Evolutionary conservation across 768 basidiomycete genomes (phyloP), one percentile per base, ranked within the genome.

Genomic region (Termitomyces sp.): DNA sequence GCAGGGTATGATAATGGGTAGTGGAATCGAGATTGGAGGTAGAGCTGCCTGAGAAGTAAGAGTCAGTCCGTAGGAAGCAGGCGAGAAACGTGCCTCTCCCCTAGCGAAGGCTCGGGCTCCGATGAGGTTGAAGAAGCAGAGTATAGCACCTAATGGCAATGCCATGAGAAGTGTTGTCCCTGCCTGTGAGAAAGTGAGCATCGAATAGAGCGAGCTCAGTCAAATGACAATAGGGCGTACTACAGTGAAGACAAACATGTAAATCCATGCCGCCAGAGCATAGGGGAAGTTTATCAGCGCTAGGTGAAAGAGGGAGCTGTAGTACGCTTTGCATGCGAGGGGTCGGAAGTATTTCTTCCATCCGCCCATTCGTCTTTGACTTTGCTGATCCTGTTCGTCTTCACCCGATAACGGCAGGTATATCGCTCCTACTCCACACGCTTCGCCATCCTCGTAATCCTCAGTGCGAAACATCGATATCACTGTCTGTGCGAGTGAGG

Each of bases 151-250:
- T 17, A 93, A 71, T 1, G 90, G 90, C 4, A 92, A 77, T 0
- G 87, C 85, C 64, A 92, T 77, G n/a, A 93, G 79, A 14, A 90
- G 77, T 0, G 86, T 89, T 25, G 90, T 92, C 11, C 90, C 90
- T 0, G 84, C 79, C 89, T 92, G 61, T 3, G 42, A 50, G 40
- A 44, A 49, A 23, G 28, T 55, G 27, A 19, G 10, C 45, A 35
- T 52, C 12, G 55, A 34, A 25, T 17, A 40, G 9, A 19, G 23
- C 5, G 45, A 34, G 25, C 39, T 19, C 3, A 5, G 25, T 39
- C 5, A 35, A 39, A n/a, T 16, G 45, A 35, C 44, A 19, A 48
- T n/a, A 56, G 35, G 40, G 76, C 85, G 62, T 63, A 91, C 90
- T 69, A 93, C 71, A 0, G 90, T 92, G 63, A 91, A 88, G 11